Evolutionary conservation across 768 basidiomycete species (phyloP), one percentile per base, ranked within the genome.

Genomic region (Hebeloma cylindrosporum): DNA sequence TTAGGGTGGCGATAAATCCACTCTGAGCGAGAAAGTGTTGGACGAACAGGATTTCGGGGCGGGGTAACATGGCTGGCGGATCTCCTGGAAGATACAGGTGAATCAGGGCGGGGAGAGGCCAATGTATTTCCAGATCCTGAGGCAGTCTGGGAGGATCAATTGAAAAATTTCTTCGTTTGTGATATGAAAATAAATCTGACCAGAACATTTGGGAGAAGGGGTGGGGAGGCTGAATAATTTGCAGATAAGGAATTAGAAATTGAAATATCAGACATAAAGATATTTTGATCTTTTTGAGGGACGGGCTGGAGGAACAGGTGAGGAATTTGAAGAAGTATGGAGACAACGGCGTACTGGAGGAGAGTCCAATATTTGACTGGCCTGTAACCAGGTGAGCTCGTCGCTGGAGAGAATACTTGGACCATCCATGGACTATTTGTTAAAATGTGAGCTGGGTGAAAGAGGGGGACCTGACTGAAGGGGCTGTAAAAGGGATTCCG

Each of bases 371-470:
- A 62, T 31, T 38, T 49, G 46, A 39, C 68, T 72, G 20, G 73
- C 74, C 36, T 71, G 67, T 14, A 78, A 64, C 77, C 77, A 78
- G 17, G 71, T 63, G 40, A 76, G 61, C 58, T 77, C 77, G 50
- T 77, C 77, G 45, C 66, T 62, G 43, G 70, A 69, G 45, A 72
- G 60, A 40, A 64, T 57, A 29, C 52, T 54, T 42, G 57, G 60
- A 46, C 62, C 62, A 45, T 66, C 65, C 57, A 59, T 58, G 47
- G 57, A 47, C 61, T 64, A 34, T 36, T 14, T 27, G 40, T 52
- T 6, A 41, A 45, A 58, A 48, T 48, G 49, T 46, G 47, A 45
- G 47, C 46, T 44, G 35, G 40, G 34, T 26, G 43, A 47, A 53
- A 53, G 45, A 20, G 28, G 35, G 31, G 42, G 51, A 42, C 48